Conservation (phyloP, 2,329 filamentous ascomycete genomes). For the Fusarium staphyleae region DNA sequence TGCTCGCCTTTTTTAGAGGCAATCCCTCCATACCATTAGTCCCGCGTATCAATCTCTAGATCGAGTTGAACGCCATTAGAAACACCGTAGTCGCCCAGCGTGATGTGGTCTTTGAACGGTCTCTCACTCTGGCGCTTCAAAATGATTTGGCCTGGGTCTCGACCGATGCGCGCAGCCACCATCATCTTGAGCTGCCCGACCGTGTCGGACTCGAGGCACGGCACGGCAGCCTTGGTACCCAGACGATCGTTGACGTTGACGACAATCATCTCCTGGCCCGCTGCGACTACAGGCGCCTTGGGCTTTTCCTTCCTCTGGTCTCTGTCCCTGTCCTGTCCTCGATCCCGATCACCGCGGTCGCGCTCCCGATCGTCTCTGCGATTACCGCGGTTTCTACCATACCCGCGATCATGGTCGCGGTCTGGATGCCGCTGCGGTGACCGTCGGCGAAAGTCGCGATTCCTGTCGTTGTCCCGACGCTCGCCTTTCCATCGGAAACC, state of each 20-base stretch:
- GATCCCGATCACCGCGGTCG: conserved; percentile 30
- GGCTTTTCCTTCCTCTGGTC: conserved; percentile 47
- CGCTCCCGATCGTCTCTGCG: conserved; percentile 36
- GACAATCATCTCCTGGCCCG: conserved; percentile 84
- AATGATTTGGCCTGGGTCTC: conserved; percentile 89
- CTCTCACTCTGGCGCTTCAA: conserved; percentile 90
- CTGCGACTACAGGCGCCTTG: conserved; percentile 41
- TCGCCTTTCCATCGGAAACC: conserved; percentile 42
- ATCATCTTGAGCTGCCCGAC: conserved; percentile 89
- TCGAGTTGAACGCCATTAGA: conserved; percentile 82
- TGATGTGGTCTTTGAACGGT: conserved; percentile 91
- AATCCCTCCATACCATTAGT: conserved; percentile 49
- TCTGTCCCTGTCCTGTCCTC: conserved; percentile 19
- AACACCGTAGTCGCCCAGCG: conserved; percentile 90
- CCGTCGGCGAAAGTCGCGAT: conserved; percentile 36
- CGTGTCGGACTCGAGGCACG: conserved; percentile 83
- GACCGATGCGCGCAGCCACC: conserved; percentile 87
- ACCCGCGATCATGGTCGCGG: conserved; percentile 32
- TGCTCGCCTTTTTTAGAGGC: neutral
- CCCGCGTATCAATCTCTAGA: conserved; percentile 67
- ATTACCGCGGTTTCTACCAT: conserved; percentile 31
- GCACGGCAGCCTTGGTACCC: conserved; percentile 93
- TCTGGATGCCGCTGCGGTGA: conserved; percentile 32
- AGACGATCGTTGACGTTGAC: conserved; percentile 95
- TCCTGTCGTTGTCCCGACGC: conserved; percentile 33